These are phyloP conservation scores for Fimicolochytrium jonesii DNA, from an alignment of 192 early-diverging fungal genomes.

Conservation along the genomic window DNA sequence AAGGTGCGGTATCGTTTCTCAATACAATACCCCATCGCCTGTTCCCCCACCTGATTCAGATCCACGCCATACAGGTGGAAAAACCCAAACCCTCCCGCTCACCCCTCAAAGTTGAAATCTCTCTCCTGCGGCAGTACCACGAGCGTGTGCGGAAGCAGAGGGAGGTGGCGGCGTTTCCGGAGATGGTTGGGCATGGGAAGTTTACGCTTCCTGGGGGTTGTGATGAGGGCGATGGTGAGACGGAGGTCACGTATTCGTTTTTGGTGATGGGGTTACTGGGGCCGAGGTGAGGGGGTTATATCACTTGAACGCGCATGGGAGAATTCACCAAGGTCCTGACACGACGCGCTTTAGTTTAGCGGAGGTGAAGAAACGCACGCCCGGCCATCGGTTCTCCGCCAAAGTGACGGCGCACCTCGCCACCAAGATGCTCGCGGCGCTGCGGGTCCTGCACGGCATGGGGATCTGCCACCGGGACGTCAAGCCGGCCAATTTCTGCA, in stretches of 20 bases:
- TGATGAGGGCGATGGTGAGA: neutral
- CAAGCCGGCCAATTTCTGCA: constrained; percentile 52
- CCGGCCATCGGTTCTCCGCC: constrained; percentile 32
- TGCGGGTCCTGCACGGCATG: constrained; percentile 41
- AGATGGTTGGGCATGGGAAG: constrained; percentile 4
- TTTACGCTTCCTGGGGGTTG: neutral
- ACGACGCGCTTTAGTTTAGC: constrained; percentile 38
- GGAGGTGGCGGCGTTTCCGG: neutral
- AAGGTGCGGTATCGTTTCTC: too few relatives aligned
- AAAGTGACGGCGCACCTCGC: constrained; percentile 40
- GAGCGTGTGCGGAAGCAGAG: too few relatives aligned
- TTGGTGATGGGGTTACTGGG: constrained; percentile 58
- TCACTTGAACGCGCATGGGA: neutral
- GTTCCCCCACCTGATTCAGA: too few relatives aligned
- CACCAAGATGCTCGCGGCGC: constrained; percentile 48
- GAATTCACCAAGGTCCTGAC: neutral
- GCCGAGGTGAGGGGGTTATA: constrained; percentile 36
- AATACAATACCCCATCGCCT: too few relatives aligned
- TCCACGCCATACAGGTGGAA: too few relatives aligned
- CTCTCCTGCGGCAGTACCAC: too few relatives aligned
- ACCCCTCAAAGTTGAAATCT: constrained; percentile 26
- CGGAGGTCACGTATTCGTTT: constrained; percentile 39
- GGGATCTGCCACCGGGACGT: constrained; percentile 56
- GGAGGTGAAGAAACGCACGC: constrained; percentile 38
- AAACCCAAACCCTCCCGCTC: constrained; percentile 3